These are phyloP conservation scores for Batkoa obscura DNA, from an alignment of 371 early-diverging fungal species.

Conservation along the genomic window DNA sequence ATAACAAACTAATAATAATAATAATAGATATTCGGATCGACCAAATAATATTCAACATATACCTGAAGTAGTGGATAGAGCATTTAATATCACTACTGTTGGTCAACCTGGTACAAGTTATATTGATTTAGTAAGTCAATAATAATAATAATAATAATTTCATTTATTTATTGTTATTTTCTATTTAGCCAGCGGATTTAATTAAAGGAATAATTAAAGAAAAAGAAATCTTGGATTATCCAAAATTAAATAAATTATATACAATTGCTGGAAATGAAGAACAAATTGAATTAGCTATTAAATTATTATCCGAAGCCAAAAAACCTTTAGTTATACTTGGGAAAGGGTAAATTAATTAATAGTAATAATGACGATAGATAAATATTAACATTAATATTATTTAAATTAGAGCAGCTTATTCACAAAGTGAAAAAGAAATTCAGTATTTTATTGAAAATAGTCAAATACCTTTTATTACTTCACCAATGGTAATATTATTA, in stretches of 20 bases:
- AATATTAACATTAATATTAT: no score
- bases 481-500: slow-evolving; percentile 36
- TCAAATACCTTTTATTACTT: slow-evolving; percentile 49
- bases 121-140: slow-evolving; percentile 26
- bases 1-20: not conserved
- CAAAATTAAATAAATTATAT: slow-evolving; percentile 2
- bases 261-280: not conserved
- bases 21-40: slow-evolving; percentile 28
- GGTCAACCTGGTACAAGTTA: slow-evolving; percentile 58
- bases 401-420: slow-evolving; percentile 46
- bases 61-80: slow-evolving; percentile 32
- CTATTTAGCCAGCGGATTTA: slow-evolving; percentile 36
- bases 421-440: slow-evolving; percentile 41
- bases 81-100: slow-evolving; percentile 24
- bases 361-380: no score
- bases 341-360: no score
- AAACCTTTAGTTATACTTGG: slow-evolving; percentile 50
- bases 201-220: slow-evolving; percentile 23
- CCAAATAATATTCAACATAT: slow-evolving; percentile 28
- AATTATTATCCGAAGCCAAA: slow-evolving; percentile 21
- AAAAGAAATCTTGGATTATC: slow-evolving; percentile 1
- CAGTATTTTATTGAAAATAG: slow-evolving; percentile 27
- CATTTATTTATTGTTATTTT: no score
- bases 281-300: slow-evolving; percentile 11
- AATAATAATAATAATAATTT: no score